A percentile compares a stretch with the other conserved stretches of the same genome.
These are phyloP conservation scores for Pythium phragmiticola DNA, from an alignment of 352 stramenopile species.

Conservation along the genomic window DNA sequence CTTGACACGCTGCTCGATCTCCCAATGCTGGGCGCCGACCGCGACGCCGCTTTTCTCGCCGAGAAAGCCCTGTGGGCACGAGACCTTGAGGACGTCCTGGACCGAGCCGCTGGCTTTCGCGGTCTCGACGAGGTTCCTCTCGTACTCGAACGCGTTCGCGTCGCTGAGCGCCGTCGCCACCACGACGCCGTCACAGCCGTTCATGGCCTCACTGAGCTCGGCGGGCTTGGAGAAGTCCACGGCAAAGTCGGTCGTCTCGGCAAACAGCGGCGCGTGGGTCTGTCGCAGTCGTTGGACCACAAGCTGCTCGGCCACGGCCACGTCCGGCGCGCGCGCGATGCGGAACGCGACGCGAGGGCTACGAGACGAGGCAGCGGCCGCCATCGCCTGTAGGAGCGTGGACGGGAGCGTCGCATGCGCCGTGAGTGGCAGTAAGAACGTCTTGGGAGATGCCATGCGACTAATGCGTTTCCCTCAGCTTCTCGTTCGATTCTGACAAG, in stretches of 20 bases:
- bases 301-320: constrained; percentile 6
- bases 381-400: constrained; percentile 13
- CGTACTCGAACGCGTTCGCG: constrained; percentile 23
- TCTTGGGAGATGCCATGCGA: constrained; percentile 8
- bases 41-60: constrained; percentile 31
- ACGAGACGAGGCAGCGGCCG: neutral
- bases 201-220: constrained; percentile 44
- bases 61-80: constrained; percentile 45
- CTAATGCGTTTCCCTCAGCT: neutral
- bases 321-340: constrained; percentile 20
- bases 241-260: constrained; percentile 29
- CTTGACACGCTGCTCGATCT: constrained; percentile 44
- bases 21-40: constrained; percentile 41
- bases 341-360: constrained; percentile 22
- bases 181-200: constrained; percentile 46
- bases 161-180: constrained; percentile 29
- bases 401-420: constrained; percentile 14
- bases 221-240: constrained; percentile 43
- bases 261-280: constrained; percentile 30
- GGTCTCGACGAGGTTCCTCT: constrained; percentile 28
- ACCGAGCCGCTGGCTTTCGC: constrained; percentile 21
- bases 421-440: constrained; percentile 21
- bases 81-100: constrained; percentile 50
- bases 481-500: neutral
- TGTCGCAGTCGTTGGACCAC: constrained; percentile 25